phyloP scores from a whole-genome alignment of 2,329 filamentous ascomycete species.

The Pyrenochaeta sp. region DNA sequence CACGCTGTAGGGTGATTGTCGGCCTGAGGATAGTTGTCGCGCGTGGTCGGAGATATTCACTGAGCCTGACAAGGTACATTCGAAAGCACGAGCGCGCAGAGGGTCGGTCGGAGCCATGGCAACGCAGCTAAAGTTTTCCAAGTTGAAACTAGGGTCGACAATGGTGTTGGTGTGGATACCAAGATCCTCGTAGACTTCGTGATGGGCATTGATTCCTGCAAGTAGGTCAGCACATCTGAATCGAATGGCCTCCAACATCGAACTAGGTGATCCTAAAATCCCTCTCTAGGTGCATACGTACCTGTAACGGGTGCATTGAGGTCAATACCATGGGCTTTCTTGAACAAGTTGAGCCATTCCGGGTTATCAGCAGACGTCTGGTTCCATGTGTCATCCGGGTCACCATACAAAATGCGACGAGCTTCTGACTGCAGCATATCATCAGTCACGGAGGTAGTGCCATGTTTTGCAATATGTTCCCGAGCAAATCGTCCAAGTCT shows the following conservation, averaged over 20 bases:
- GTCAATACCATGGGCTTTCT: constrained; percentile 56
- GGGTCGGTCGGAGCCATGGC: constrained; percentile 17
- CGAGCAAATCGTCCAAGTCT: constrained; percentile 55
- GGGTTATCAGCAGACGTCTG: constrained; percentile 49
- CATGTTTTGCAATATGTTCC: constrained; percentile 46
- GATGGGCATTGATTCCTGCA: constrained; percentile 17
- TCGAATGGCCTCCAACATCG: neutral
- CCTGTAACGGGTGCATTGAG: constrained; percentile 10
- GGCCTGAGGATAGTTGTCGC: constrained; percentile 18
- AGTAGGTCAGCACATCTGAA: neutral
- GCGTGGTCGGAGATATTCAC: constrained; percentile 18
- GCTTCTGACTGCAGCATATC: constrained; percentile 59
- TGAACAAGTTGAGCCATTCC: constrained; percentile 59
- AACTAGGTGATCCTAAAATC: neutral
- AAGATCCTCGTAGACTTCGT: constrained; percentile 46
- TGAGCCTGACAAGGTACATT: constrained; percentile 38
- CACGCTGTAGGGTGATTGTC: constrained; percentile 21
- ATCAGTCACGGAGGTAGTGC: constrained; percentile 52
- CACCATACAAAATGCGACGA: constrained; percentile 56
- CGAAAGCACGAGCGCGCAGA: constrained; percentile 24
- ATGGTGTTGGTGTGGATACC: constrained; percentile 29
- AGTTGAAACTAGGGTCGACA: constrained; percentile 40
- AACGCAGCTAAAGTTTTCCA: constrained; percentile 31
- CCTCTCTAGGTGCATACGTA: constrained; percentile 6
- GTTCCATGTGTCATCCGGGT: constrained; percentile 58